Evolutionary conservation across 495 filamentous ascomycete species (phyloP).

Genomic region (Neurospora terricola): DNA sequence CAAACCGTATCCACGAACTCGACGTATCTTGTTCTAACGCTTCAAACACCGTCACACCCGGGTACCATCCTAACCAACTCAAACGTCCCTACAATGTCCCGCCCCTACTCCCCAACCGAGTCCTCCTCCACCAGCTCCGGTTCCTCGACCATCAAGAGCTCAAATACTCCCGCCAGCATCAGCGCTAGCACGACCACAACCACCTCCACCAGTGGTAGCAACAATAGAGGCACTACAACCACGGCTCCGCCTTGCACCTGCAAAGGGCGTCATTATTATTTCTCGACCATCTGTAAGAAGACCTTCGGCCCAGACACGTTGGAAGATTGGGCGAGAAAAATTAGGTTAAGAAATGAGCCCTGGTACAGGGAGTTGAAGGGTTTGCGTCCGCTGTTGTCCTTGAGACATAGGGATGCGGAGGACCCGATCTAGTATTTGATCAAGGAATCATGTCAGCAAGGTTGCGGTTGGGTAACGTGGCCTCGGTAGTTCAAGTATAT

Average conservation of each 20-base stretch:
- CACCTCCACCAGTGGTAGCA: not conserved
- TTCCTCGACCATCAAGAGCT: not conserved
- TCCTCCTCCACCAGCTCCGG: not conserved
- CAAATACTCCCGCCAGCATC: not conserved
- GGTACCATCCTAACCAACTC: not conserved
- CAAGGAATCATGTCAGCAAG: not conserved
- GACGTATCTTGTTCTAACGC: not conserved
- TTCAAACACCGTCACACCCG: not conserved
- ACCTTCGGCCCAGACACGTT: not conserved
- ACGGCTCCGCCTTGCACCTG: not conserved
- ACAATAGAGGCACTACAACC: not conserved
- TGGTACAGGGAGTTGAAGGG: not conserved
- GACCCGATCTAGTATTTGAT: not conserved
- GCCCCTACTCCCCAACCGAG: not conserved
- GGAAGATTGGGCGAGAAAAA: not conserved
- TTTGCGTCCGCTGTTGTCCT: not conserved
- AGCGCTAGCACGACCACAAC: not conserved
- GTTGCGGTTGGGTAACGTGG: not conserved
- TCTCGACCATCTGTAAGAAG: not conserved
- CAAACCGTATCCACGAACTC: not conserved
- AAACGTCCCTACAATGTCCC: not conserved
- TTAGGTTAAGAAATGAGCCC: rapidly evolving
- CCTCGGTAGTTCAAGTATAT: not conserved
- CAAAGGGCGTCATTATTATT: not conserved
- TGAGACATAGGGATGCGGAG: not conserved